Base-by-base conservation (phyloP, 75 land plant genomes). In the Pseudotsuga menziesii region DNA sequence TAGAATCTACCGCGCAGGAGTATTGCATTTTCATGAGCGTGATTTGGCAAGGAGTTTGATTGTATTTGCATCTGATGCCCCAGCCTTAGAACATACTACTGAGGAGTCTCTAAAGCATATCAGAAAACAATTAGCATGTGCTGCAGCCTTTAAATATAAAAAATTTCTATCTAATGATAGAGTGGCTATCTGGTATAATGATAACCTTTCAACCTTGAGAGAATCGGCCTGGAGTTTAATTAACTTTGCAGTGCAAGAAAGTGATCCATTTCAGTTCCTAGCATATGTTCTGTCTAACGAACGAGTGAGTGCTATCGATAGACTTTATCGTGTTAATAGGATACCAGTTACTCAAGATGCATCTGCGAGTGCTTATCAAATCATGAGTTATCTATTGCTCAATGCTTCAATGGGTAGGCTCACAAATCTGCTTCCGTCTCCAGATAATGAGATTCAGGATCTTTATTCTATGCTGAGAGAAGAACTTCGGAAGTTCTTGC, bases 331-430 rank as follows among this genome's bases (percentile, higher is more conserved):
- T 13, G 20, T 36, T 44, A 69, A 54, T 29, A 80, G 32, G 3
- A 29, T 69, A 12, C 82, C 82, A 32, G 22, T 80, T 41, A 80
- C 77, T 16, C 82, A 80, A 75, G 77, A 75, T 80, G 77, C 82
- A 16, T 54, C 77, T n/a, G 73, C 61, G 36, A 78, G 74, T 78
- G 74, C 82, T 63, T 80, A 80, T 75, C 82, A 80, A 55, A 63
- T 80, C 48, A 80, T 80, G 77, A 75, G 72, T 67, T 80, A 67
- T 60, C 60, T 75, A 0, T 67, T 75, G 32, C 25, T 80, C 5
- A 56, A 80, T 29, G 14, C 5, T 15, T 55, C 66, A n/a, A 52
- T 80, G 29, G 82, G 48, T 69, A 69, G n/a, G 52, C 23, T 4
- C 19, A 69, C 52, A 0, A 69, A 41, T 41, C 52, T 69, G 19